Evolutionary conservation across 164 flowering plant species (phyloP).

Genomic region (Tetracentron sinense): DNA sequence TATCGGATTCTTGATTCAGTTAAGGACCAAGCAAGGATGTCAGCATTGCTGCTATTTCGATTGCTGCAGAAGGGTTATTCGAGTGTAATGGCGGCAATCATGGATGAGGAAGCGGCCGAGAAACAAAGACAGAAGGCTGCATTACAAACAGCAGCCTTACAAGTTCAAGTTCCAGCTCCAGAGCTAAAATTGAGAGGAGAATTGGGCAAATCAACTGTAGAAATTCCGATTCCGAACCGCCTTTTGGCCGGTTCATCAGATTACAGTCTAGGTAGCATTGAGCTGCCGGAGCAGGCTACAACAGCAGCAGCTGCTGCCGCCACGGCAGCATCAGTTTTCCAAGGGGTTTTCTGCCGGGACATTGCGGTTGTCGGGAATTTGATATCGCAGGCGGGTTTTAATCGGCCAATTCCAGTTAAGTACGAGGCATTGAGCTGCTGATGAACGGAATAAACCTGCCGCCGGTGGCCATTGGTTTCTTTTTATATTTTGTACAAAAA

Average conservation of each 20-base stretch:
- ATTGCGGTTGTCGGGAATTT: conserved; percentile 67
- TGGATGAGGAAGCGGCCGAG: conserved; percentile 76
- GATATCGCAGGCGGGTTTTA: conserved; percentile 68
- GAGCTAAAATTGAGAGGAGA: conserved; percentile 5
- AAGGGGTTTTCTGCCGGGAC: conserved; percentile 90
- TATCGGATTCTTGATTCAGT: conserved; percentile 67
- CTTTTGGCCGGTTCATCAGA: background rate
- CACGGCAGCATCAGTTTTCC: conserved; percentile 40
- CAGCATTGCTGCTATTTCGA: conserved; percentile 68
- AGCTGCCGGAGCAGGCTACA: conserved; percentile 8
- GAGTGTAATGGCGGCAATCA: conserved; percentile 46
- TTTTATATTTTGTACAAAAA: conserved; percentile 31
- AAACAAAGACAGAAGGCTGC: conserved; percentile 54
- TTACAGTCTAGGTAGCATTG: background rate
- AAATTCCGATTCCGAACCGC: background rate
- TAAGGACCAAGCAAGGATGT: conserved; percentile 74
- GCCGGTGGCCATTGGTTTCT: background rate
- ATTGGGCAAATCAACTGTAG: background rate
- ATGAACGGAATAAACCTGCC: conserved; percentile 6
- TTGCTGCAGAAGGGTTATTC: conserved; percentile 82
- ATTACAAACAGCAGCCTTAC: conserved; percentile 33
- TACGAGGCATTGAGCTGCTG: conserved; percentile 91
- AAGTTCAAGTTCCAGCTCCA: conserved; percentile 1
- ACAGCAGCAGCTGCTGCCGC: background rate
- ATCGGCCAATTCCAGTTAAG: conserved; percentile 65